Evolutionary conservation across 768 basidiomycete species (phyloP), one percentile per base, ranked within the genome.

Genomic region (Leccinum subtestaceum): DNA sequence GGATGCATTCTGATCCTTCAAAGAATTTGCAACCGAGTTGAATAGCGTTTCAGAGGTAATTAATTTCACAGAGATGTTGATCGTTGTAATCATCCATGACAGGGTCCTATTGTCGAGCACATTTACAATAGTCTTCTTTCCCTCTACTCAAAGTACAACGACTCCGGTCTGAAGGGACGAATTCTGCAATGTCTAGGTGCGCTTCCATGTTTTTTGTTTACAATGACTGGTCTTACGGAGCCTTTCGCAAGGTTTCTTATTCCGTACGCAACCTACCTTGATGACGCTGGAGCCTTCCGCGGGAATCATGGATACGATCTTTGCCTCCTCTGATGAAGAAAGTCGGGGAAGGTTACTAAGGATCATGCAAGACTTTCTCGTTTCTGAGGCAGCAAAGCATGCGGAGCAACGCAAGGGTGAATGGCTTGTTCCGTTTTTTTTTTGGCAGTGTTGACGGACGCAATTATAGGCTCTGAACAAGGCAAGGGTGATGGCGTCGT

Each of bases 361-460:
- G 69, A 94, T 95, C 62, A 85, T 99, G 67, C 94, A 95, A 70
- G 94, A 95, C 54, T 98, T 98, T 71, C 74, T 99, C 47, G 75
- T 88, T 19, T 88, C 91, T 0, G 92, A 97, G 72, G 84, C 91
- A 2, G 77, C 82, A 43, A 97, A 94, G 70, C 86, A 91, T 69
- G 75, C 84, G 2, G 82, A 81, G 11, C 83, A 86, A 59, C 85
- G 87, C 69, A 92, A 91, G 75, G 84, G 88, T 84, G 49, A 53
- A 65, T 43, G 4, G 2, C 23, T 40, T 23, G 11, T 19, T 6
- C 11, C 3, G 4, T 12, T 32, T 31, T 12, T 32, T 31, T 8
- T 27, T 43, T 32, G 23, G 31, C 1, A 21, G 12, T 53, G 11
- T 40, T 57, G 12, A 63, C 17, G 7, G 19, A 1, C 3, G 19